phyloP scores from a whole-genome alignment of 2,329 filamentous ascomycete species.

The Volutella citrinella region DNA sequence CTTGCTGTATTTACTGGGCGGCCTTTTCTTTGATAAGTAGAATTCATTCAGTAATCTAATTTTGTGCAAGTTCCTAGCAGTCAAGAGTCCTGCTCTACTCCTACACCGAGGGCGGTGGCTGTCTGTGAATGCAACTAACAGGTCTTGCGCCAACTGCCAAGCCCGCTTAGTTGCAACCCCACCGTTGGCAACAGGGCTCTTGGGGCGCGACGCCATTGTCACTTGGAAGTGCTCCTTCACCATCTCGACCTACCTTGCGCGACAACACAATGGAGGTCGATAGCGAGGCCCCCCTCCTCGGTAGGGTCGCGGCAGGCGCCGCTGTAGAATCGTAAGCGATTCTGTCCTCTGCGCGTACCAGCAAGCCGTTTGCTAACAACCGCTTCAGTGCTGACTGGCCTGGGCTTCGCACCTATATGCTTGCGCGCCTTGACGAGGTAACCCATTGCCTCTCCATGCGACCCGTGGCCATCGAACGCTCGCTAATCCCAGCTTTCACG shows the following conservation, averaged over 20 bases:
- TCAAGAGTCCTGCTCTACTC: too few species aligned
- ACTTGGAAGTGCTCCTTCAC: constrained; percentile 7
- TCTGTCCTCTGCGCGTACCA: constrained; percentile 8
- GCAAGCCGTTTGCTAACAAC: constrained; percentile 18
- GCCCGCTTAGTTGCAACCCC: constrained; percentile 29
- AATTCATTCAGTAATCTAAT: too few species aligned
- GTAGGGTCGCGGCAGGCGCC: constrained; percentile 47
- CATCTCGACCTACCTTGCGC: constrained; percentile 12
- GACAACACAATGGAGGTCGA: constrained; percentile 52
- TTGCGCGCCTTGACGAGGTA: constrained; percentile 66
- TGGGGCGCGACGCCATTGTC: too few species aligned
- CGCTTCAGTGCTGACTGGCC: too few species aligned
- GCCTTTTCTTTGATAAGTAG: too few species aligned
- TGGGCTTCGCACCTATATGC: constrained; percentile 59
- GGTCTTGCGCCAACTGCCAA: neutral
- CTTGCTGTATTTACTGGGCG: too few species aligned
- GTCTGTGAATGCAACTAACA: neutral
- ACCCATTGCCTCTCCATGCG: neutral
- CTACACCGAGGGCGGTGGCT: neutral
- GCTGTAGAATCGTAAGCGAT: constrained; percentile 53
- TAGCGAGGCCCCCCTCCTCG: constrained; percentile 47
- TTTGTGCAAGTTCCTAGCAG: too few species aligned
- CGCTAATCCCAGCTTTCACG: constrained; percentile 6
- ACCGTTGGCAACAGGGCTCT: constrained; percentile 10
- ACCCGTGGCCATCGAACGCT: too few species aligned